A percentile compares a stretch with the other conserved stretches of the same genome.
Conservation (phyloP, 257 asterid genomes). For the Plantago ovata region DNA sequence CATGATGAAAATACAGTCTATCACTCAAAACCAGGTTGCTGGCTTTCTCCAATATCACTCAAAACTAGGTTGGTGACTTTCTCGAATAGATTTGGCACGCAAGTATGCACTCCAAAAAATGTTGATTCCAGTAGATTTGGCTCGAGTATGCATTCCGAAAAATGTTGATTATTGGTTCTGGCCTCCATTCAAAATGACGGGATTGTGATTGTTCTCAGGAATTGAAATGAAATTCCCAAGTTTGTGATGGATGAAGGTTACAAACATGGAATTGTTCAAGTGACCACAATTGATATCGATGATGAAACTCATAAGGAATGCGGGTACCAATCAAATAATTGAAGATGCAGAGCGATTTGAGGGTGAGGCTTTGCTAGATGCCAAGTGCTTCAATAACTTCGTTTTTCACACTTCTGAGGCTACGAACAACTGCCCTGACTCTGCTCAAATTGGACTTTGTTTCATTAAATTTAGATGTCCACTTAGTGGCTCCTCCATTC, state of each 20-base stretch:
- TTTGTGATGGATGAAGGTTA: conserved; percentile 75
- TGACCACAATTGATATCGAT: conserved; percentile 45
- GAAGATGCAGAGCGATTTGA: conserved; percentile 67
- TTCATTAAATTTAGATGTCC: not conserved
- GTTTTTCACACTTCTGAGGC: conserved; percentile 1
- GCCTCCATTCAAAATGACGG: conserved; percentile 73
- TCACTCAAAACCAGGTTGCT: conserved; percentile 84
- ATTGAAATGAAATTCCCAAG: conserved; percentile 74
- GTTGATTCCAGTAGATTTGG: too few relatives aligned
- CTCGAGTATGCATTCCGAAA: too few relatives aligned
- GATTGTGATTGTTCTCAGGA: conserved; percentile 94
- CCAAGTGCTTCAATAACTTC: conserved; percentile 64
- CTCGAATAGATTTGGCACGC: conserved; percentile 87
- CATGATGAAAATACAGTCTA: conserved; percentile 79
- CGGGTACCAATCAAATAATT: conserved; percentile 43
- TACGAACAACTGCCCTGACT: too few relatives aligned
- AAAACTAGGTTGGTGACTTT: too few relatives aligned
- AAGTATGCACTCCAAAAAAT: conserved; percentile 91
- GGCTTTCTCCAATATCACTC: conserved; percentile 92
- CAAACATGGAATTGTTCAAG: conserved; percentile 81
- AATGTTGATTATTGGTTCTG: conserved; percentile 48
- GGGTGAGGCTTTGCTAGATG: conserved; percentile 45
- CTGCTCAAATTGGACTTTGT: too few relatives aligned
- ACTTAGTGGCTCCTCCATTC: too few relatives aligned
- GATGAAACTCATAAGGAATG: conserved; percentile 57